Evolutionary conservation across 495 filamentous ascomycete species (phyloP), one percentile per base, ranked within the genome.

Genomic region (Talaromyces ruber): DNA sequence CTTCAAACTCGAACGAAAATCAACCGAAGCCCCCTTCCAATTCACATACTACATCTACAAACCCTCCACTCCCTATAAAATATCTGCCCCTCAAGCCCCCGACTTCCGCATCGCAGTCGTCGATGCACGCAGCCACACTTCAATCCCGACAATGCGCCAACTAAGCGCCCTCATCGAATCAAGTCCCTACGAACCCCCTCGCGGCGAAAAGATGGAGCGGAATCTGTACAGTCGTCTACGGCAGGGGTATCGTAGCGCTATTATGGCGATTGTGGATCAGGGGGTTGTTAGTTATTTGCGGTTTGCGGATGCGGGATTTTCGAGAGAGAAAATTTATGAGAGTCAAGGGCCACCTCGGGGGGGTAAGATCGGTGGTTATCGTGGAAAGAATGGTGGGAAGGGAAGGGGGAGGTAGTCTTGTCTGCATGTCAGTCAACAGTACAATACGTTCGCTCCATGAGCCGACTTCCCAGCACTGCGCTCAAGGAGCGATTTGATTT

Each of bases 201-300:
- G 64, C 4, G 70, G 77, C 9, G 76, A 77, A 62, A 81, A 78
- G 74, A 76, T 74, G 59, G 76, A 79, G 22, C 72, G 77, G 0
- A 73, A 78, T 58, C 64, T 80, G n/a, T 92, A 91, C 64, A 77
- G 79, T 62, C 80, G 88, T n/a, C 71, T 97, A 62, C 92, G 89
- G 67, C 86, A 97, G 60, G 94, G 91, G 12, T 88, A 89, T 69
- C 81, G 92, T 62, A 92, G 89, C 70, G 91, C 92, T 6, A 76
- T 97, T 55, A 66, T 98, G 18, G 94, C 93, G 0, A 84, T 98
- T 5, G 90, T 96, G 8, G 94, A 98, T 68, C 81, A 91, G 61
- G 94, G 94, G 0, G 80, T 98, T 29, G 88, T 92, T 30, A 97
- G 92, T 68, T 98, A 90, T 70, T 72, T 97, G 55, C 81, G 89